phyloP scores from a whole-genome alignment of 306 rosid species.

The Senna tora region DNA sequence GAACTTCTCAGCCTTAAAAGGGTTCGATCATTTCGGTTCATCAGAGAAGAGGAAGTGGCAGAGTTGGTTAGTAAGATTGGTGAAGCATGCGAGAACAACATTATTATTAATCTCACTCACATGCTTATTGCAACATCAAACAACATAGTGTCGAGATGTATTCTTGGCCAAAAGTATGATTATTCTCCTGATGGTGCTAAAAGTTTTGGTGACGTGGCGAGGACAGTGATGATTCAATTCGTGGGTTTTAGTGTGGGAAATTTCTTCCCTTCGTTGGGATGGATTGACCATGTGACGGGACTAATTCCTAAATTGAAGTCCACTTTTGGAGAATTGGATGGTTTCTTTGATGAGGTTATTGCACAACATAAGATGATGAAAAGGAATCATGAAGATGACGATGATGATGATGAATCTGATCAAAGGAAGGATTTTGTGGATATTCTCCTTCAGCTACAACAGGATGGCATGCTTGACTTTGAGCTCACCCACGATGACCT shows the following conservation, averaged over 20 bases:
- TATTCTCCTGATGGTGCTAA: background rate
- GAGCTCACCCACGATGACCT: conserved; percentile 35
- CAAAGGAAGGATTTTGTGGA: conserved; percentile 42
- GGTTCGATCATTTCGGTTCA: conserved; percentile 1
- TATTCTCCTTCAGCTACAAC: conserved; percentile 43
- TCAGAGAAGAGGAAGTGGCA: conserved; percentile 28
- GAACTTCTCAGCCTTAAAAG: conserved; percentile 44
- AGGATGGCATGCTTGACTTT: conserved; percentile 28
- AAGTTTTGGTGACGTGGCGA: conserved; percentile 20
- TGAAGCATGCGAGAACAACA: background rate
- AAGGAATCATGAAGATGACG: background rate
- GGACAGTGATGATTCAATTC: background rate
- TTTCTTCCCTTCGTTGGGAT: conserved; percentile 43
- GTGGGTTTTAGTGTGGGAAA: conserved; percentile 36
- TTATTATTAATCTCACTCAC: background rate
- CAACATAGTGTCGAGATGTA: conserved; percentile 38
- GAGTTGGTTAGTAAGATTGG: conserved; percentile 4
- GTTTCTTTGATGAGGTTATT: conserved; percentile 34
- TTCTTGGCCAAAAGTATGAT: conserved; percentile 36
- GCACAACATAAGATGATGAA: conserved; percentile 32
- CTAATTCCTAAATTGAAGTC: conserved; percentile 13
- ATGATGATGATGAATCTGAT: no score
- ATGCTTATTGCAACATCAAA: conserved; percentile 15
- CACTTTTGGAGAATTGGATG: conserved; percentile 20
- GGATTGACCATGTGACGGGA: conserved; percentile 49